A percentile compares a stretch with the other conserved stretches of the same genome.
Conservation (phyloP, 768 basidiomycete genomes). For the Lanmaoa pseudosensibilis region DNA sequence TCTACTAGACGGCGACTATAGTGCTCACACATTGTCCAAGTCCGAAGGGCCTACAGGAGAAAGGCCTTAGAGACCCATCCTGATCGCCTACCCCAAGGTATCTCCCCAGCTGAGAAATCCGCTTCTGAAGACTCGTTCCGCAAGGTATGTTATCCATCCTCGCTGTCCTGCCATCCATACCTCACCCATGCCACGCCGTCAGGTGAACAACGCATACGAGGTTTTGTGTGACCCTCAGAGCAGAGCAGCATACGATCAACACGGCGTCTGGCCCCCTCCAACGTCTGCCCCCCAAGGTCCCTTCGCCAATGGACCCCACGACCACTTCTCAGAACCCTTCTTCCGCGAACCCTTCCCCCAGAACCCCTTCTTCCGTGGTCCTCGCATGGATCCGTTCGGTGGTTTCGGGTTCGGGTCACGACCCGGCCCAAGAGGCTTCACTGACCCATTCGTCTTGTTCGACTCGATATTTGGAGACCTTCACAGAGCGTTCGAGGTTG, state of each 20-base stretch:
- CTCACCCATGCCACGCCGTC: background rate
- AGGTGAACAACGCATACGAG: conserved; percentile 82
- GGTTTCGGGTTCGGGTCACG: conserved; percentile 24
- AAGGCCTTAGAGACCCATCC: conserved; percentile 74
- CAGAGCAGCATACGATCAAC: conserved; percentile 64
- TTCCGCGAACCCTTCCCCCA: conserved; percentile 18
- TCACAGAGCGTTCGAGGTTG: conserved; percentile 33
- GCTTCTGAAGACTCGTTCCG: conserved; percentile 59
- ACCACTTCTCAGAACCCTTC: conserved; percentile 21
- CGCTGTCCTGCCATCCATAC: background rate
- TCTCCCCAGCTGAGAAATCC: conserved; percentile 58
- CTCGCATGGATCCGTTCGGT: conserved; percentile 27
- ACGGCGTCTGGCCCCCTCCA: conserved; percentile 79
- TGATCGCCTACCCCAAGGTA: conserved; percentile 59
- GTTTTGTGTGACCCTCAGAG: conserved; percentile 63
- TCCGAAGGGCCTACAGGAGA: conserved; percentile 77
- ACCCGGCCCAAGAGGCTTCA: conserved; percentile 42
- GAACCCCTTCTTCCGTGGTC: conserved; percentile 22
- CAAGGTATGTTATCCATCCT: conserved; percentile 27
- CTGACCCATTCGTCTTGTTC: conserved; percentile 76
- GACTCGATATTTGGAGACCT: conserved; percentile 64
- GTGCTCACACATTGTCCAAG: conserved; percentile 36
- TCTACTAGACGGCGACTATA: background rate
- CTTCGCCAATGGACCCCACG: conserved; percentile 15
- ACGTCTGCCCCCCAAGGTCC: conserved; percentile 12